Percentiles rank a stretch among this genome's conserved stretches.
phyloP scores from a whole-genome alignment of 176 grass and related monocot genomes.

The Bolboschoenus planiculmis region DNA sequence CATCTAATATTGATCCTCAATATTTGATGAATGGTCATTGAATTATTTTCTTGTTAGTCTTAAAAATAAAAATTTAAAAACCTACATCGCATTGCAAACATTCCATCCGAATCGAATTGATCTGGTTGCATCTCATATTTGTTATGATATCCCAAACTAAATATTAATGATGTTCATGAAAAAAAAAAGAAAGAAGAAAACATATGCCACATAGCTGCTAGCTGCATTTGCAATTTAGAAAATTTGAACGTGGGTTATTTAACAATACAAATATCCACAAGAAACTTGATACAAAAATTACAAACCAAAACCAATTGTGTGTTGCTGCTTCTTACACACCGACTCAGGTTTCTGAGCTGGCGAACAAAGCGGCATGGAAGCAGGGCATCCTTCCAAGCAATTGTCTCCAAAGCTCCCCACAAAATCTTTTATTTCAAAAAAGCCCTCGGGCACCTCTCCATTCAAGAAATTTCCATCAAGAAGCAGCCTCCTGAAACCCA shows the following conservation, averaged over 20 bases:
- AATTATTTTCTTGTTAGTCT: no score
- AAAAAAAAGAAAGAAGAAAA: background rate
- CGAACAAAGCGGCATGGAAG: background rate
- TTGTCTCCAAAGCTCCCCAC: conserved; percentile 25
- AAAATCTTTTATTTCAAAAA: conserved; percentile 17
- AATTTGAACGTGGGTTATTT: background rate
- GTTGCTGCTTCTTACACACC: conserved; percentile 5
- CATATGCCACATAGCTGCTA: background rate
- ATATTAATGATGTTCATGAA: no score
- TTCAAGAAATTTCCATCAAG: conserved; percentile 23
- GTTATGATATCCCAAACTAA: no score
- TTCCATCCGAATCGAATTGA: no score
- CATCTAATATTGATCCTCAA: no score
- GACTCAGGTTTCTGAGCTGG: conserved; percentile 18
- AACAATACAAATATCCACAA: conserved; percentile 7
- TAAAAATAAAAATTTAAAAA: no score
- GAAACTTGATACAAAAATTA: background rate
- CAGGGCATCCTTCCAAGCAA: conserved; percentile 20
- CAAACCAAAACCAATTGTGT: background rate
- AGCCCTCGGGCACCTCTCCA: conserved; percentile 10
- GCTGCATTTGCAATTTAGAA: background rate
- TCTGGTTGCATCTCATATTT: background rate
- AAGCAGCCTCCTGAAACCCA: conserved; percentile 11
- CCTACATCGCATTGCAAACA: no score
- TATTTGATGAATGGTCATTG: no score